Percentiles rank a stretch among this genome's conserved stretches.
phyloP scores from a whole-genome alignment of 495 filamentous ascomycete species.

The Tuber aestivum region DNA sequence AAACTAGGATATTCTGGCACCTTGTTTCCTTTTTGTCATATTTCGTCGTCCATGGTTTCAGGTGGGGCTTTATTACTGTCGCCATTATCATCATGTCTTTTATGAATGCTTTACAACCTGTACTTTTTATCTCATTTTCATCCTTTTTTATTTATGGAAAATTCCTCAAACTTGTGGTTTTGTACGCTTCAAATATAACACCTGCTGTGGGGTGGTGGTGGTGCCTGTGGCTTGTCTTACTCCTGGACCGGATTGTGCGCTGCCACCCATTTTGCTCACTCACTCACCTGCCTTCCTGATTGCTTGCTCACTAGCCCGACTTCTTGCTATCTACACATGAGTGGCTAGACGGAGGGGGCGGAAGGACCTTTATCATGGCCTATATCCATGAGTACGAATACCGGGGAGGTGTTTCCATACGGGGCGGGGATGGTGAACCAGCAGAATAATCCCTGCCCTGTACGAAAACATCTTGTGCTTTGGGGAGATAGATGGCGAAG shows the following conservation, averaged over 20 bases:
- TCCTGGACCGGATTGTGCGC: background rate
- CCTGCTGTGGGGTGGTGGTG: background rate
- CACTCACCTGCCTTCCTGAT: background rate
- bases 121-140: background rate
- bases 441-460: no score
- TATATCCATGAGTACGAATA: background rate
- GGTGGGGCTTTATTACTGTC: background rate
- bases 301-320: background rate
- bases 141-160: background rate
- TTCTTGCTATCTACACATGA: background rate
- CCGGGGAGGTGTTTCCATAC: no score
- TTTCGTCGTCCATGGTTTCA: background rate
- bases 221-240: background rate
- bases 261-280: background rate
- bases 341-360: background rate
- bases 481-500: background rate
- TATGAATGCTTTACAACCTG: slow-evolving; percentile 2
- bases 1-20: slow-evolving; percentile 1
- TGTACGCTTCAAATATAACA: slow-evolving; percentile 3
- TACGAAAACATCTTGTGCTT: background rate
- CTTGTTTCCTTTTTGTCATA: background rate
- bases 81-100: background rate
- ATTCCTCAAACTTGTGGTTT: slow-evolving; percentile 7
- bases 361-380: background rate
- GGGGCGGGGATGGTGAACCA: no score